Evolutionary conservation across 495 filamentous ascomycete species (phyloP).

Genomic region (Terfezia boudieri): DNA sequence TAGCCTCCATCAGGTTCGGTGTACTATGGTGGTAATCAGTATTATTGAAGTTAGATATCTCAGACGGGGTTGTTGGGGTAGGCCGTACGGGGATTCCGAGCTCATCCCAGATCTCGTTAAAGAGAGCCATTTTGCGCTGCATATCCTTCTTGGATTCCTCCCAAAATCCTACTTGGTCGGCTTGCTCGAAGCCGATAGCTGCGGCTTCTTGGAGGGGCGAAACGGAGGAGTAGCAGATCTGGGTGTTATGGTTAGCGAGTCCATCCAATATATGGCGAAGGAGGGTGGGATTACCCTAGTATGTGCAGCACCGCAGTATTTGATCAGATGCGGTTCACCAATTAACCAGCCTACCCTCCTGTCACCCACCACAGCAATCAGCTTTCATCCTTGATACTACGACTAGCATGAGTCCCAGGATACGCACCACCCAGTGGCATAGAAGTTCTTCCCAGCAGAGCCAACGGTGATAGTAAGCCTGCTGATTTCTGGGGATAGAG

Average conservation of each 20-base stretch:
- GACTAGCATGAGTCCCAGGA: too few species aligned
- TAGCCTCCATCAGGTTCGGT: constrained; percentile 89
- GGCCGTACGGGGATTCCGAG: constrained; percentile 26
- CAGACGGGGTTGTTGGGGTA: background rate
- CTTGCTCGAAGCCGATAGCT: constrained; percentile 86
- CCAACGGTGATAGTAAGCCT: constrained; percentile 79
- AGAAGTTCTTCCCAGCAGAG: constrained; percentile 93
- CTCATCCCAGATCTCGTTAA: constrained; percentile 76
- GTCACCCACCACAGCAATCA: background rate
- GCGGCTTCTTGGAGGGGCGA: constrained; percentile 87
- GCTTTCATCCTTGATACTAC: too few species aligned
- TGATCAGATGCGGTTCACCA: constrained; percentile 68
- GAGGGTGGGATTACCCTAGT: constrained; percentile 29
- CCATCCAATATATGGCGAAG: background rate
- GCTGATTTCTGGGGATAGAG: constrained; percentile 67
- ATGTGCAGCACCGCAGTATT: constrained; percentile 78
- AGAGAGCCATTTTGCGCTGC: constrained; percentile 65
- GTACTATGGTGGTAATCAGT: constrained; percentile 25
- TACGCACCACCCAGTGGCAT: constrained; percentile 90
- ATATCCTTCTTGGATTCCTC: constrained; percentile 62
- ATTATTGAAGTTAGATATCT: constrained; percentile 7
- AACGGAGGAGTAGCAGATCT: constrained; percentile 82
- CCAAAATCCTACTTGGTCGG: constrained; percentile 73
- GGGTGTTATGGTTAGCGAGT: background rate
- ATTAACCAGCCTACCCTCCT: constrained; percentile 47